These are phyloP conservation scores for Mucor lusitanicus DNA, from an alignment of 371 early-diverging fungal species.

Conservation along the genomic window DNA sequence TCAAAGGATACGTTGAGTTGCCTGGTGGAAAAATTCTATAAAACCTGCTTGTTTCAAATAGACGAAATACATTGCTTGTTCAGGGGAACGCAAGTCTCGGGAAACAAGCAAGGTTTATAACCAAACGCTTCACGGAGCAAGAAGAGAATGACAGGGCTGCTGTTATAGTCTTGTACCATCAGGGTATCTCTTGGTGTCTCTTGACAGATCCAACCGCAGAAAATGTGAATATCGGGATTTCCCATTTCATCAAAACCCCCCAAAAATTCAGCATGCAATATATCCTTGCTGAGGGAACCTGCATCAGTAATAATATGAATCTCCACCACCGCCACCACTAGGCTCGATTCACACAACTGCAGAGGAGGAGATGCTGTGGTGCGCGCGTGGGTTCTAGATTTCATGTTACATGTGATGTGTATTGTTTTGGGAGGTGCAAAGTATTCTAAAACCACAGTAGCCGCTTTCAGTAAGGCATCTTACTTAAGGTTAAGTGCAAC, in stretches of 20 bases:
- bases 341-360: not conserved
- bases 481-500: not conserved
- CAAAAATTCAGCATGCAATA: not conserved
- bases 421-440: not conserved
- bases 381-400: slow-evolving; percentile 3
- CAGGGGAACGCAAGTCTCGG: not conserved
- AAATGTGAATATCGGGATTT: not conserved
- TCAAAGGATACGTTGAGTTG: not conserved
- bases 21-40: not conserved
- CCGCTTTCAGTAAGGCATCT: not conserved
- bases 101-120: not conserved
- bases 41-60: not conserved
- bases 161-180: no score
- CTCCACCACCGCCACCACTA: no score
- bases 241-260: not conserved
- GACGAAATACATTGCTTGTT: not conserved
- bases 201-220: not conserved
- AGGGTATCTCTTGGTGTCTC: not conserved
- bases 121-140: no score
- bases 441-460: not conserved
- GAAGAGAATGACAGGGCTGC: not conserved
- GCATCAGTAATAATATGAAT: not conserved
- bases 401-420: not conserved
- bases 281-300: not conserved
- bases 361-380: no score